Base-by-base conservation (phyloP, 176 grass and related monocot species). In the Avena insularis region DNA sequence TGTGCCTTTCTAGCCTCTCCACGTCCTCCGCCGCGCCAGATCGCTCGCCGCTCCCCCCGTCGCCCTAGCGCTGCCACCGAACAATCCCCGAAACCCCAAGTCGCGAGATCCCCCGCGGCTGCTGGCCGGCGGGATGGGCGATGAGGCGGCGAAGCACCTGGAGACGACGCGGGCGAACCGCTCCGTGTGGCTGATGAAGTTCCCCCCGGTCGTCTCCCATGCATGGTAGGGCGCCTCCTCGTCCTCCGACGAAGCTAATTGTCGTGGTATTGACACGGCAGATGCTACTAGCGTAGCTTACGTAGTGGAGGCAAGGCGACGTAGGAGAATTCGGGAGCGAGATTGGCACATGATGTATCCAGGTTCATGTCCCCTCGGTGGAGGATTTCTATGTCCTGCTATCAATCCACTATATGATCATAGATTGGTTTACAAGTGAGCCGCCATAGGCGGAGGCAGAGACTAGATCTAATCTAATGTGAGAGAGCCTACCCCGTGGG, bases 111-210 rank as follows among this genome's bases (percentile, higher is more conserved):
- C 14, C 45, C 25, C 49, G 15, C 49, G 49, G 74, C 73, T 23
- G 72, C 23, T 51, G 5, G 72, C 73, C 73, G 48, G 50, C 27
- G 61, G 50, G 70, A 83, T 82, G 91, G 88, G 46, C 43, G 91
- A 98, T 43, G 95, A 95, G 78, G 93, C 81, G 4, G 91, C 80
- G 0, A 91, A 87, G 83, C 89, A 90, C 90, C 88, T 98, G 25
- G 93, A 95, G 71, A 93, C 91, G 38, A 88, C 47, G 75, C 76
- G 86, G 85, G 95, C 93, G 19, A 91, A 98, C 79, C 90, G 92
- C 71, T 95, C 95, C 12, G 93, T 98, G 47, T 98, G 95, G 95
- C 91, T 98, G 59, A 98, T 98, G 95, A 95, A 98, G 89, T 98
- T 91, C 86, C 95, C 93, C 14, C 93, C 93, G 0, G 91, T 98